These are phyloP conservation scores for Thalia dealbata DNA, from an alignment of 176 grass and related monocot species.

Conservation along the genomic window DNA sequence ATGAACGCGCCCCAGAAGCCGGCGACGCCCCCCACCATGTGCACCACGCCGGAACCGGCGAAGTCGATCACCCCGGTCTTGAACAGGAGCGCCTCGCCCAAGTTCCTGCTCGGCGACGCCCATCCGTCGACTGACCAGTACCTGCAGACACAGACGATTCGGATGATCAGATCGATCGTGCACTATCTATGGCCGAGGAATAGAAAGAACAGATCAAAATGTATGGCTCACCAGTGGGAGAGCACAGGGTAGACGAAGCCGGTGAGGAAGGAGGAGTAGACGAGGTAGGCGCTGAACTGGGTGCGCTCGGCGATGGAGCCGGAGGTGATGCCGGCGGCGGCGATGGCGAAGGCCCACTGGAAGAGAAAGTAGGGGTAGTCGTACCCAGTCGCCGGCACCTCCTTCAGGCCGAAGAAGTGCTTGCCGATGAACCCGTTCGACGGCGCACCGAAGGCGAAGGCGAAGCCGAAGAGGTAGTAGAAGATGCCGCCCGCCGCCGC, in stretches of 20 bases:
- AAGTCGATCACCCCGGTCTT: constrained; percentile 15
- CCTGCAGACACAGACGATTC: background rate
- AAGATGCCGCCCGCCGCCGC: constrained; percentile 70
- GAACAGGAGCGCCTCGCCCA: constrained; percentile 4
- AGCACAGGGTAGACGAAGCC: constrained; percentile 87
- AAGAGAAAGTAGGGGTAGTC: constrained; percentile 82
- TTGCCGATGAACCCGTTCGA: constrained; percentile 81
- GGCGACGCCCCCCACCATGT: constrained; percentile 11
- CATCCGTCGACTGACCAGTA: constrained; percentile 7
- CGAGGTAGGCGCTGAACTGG: constrained; percentile 76
- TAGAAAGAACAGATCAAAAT: background rate
- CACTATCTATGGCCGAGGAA: background rate
- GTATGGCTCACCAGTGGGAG: constrained; percentile 45
- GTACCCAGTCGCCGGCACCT: constrained; percentile 29
- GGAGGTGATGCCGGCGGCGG: constrained; percentile 75
- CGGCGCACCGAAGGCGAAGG: constrained; percentile 60
- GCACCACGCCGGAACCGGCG: constrained; percentile 11
- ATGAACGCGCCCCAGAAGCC: constrained; percentile 12
- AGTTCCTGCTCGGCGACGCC: background rate
- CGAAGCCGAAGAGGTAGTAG: constrained; percentile 95
- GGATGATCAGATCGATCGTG: too few relatives aligned
- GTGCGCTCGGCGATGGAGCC: constrained; percentile 85
- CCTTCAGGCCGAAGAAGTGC: constrained; percentile 65
- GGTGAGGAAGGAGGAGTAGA: constrained; percentile 83
- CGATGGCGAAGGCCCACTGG: constrained; percentile 92